Conservation (phyloP, 257 asterid species). For the Craterostigma plantagineum region DNA sequence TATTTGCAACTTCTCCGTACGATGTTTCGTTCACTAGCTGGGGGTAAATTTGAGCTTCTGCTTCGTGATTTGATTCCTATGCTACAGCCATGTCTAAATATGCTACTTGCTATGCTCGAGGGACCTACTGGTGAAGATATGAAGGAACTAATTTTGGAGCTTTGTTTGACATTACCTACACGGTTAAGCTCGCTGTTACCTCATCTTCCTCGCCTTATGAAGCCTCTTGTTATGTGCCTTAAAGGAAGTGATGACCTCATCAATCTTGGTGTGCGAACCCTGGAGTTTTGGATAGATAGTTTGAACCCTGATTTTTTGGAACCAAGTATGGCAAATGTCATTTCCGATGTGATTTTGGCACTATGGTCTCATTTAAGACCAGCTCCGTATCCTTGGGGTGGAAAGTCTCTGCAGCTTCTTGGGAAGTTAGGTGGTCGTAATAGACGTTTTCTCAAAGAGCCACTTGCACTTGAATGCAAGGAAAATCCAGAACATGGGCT, state of each 20-base stretch:
- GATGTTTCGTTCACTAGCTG: conserved; percentile 94
- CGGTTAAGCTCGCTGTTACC: conserved; percentile 90
- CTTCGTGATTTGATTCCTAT: conserved; percentile 78
- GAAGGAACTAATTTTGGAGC: conserved; percentile 78
- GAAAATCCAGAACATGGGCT: conserved; percentile 99
- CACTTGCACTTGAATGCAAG: conserved; percentile 95
- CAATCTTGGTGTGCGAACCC: conserved; percentile 88
- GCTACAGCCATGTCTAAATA: conserved; percentile 82
- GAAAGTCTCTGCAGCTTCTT: conserved; percentile 83
- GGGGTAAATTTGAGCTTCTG: conserved; percentile 87
- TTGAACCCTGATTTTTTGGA: conserved; percentile 96
- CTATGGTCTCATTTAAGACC: conserved; percentile 97
- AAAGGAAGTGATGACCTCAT: conserved; percentile 87
- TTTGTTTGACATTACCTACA: conserved; percentile 79
- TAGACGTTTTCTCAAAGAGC: conserved; percentile 96
- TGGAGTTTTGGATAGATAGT: conserved; percentile 99
- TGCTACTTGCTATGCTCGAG: conserved; percentile 88
- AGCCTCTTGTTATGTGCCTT: conserved; percentile 95
- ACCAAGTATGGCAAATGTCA: conserved; percentile 99
- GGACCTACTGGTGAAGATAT: conserved; percentile 94
- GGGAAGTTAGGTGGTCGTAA: conserved; percentile 98
- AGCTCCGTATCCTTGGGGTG: conserved; percentile 95
- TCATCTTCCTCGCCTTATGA: conserved; percentile 92
- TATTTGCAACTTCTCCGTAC: conserved; percentile 92
- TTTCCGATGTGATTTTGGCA: conserved; percentile 97